A percentile compares a stretch with the other conserved stretches of the same genome.
These are phyloP conservation scores for Microdochium bolleyi DNA, from an alignment of 2,329 filamentous ascomycete species.

Conservation along the genomic window DNA sequence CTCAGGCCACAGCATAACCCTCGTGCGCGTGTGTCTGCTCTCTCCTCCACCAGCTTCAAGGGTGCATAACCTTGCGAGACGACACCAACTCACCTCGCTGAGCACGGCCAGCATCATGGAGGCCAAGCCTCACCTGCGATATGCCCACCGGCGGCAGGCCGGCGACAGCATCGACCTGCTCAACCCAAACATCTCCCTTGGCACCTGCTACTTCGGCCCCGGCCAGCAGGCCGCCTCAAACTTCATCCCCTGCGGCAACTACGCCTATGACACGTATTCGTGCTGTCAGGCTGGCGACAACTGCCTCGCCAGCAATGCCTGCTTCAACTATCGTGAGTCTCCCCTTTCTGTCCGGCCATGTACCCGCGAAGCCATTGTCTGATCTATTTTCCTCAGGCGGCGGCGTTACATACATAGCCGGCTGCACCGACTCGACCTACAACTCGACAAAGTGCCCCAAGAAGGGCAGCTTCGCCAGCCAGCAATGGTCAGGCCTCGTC, in stretches of 20 bases:
- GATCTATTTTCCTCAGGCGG: conserved; percentile 1
- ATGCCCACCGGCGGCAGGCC: background rate
- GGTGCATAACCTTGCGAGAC: too few relatives aligned
- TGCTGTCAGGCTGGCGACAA: conserved; percentile 12
- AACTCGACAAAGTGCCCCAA: conserved; percentile 5
- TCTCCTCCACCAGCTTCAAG: too few relatives aligned
- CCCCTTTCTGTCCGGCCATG: background rate
- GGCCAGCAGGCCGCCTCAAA: conserved; percentile 1
- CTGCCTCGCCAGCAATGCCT: conserved; percentile 8
- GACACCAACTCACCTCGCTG: background rate
- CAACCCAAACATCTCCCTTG: conserved; percentile 8
- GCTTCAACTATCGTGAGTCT: conserved; percentile 5
- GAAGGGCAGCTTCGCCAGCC: conserved; percentile 6
- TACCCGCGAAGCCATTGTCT: background rate
- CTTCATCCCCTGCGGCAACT: conserved; percentile 14
- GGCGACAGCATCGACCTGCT: conserved; percentile 1
- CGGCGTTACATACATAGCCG: conserved; percentile 9
- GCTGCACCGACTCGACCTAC: conserved; percentile 12
- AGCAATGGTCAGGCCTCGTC: conserved; percentile 8
- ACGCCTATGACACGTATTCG: conserved; percentile 3
- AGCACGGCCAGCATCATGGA: background rate
- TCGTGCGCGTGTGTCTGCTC: too few relatives aligned
- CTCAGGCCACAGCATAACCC: too few relatives aligned
- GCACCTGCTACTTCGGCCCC: conserved; percentile 8
- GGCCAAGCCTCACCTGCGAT: background rate